A percentile compares a stretch with the other conserved stretches of the same genome.
phyloP scores from a whole-genome alignment of 2,329 filamentous ascomycete genomes.

The Fusarium nematophilum region DNA sequence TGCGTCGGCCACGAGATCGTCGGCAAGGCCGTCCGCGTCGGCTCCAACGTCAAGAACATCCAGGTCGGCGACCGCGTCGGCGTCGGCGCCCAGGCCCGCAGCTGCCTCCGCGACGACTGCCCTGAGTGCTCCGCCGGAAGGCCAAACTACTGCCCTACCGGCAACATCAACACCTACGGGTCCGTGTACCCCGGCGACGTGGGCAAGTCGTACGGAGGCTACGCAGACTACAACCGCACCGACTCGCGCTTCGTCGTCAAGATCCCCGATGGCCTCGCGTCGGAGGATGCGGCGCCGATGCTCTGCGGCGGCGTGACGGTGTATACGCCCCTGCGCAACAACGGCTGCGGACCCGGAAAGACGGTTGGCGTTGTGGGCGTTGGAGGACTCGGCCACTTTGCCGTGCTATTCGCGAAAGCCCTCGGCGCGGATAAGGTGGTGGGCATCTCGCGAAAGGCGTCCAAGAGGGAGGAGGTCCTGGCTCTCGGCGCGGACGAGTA shows the following conservation, averaged over 20 bases:
- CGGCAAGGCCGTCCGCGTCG: slow-evolving; percentile 66
- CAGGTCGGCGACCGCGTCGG: slow-evolving; percentile 72
- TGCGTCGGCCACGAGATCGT: slow-evolving; percentile 76
- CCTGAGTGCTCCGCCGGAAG: too few relatives aligned
- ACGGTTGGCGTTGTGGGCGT: slow-evolving; percentile 74
- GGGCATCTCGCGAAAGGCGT: slow-evolving; percentile 65
- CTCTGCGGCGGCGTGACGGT: slow-evolving; percentile 84
- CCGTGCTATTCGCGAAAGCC: slow-evolving; percentile 73
- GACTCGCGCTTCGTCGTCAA: slow-evolving; percentile 61
- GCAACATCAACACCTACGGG: slow-evolving; percentile 66
- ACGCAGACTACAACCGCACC: slow-evolving; percentile 53
- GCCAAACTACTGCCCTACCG: too few relatives aligned
- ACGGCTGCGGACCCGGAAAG: slow-evolving; percentile 62
- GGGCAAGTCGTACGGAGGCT: slow-evolving; percentile 72
- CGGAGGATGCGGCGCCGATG: slow-evolving; percentile 76
- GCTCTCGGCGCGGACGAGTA: slow-evolving; percentile 67
- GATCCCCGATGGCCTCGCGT: slow-evolving; percentile 76
- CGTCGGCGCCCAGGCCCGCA: slow-evolving; percentile 38
- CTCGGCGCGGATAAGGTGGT: slow-evolving; percentile 68
- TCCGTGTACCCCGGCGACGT: slow-evolving; percentile 54
- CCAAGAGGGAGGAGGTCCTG: slow-evolving; percentile 65
- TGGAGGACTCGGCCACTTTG: slow-evolving; percentile 76
- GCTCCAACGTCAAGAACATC: slow-evolving; percentile 60
- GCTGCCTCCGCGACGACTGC: slow-evolving; percentile 26
- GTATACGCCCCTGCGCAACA: slow-evolving; percentile 75